Percentiles rank a stretch among this genome's conserved stretches.
Conservation (phyloP, 2,329 filamentous ascomycete species). For the Dactylellina drechsleri region DNA sequence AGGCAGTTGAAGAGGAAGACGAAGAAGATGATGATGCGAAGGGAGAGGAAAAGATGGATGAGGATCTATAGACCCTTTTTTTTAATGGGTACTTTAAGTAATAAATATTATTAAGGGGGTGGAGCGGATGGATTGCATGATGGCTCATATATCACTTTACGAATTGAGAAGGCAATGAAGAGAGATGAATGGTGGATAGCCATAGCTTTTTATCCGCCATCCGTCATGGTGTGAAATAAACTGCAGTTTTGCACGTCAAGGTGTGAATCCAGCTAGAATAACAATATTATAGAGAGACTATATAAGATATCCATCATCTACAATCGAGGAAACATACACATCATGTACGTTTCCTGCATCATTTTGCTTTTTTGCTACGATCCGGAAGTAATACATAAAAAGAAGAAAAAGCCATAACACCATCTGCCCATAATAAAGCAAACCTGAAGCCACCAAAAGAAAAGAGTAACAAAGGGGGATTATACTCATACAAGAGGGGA, state of each 20-base stretch:
- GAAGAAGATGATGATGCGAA: slow-evolving; percentile 75
- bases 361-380: slow-evolving; percentile 6
- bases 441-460: slow-evolving; percentile 1
- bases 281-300: background rate
- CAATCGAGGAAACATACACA: slow-evolving; percentile 2
- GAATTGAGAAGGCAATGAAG: background rate
- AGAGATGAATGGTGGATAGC: background rate
- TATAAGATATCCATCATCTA: slow-evolving; percentile 3
- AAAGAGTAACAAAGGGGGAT: slow-evolving; percentile 7
- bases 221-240: background rate
- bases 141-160: too few species aligned
- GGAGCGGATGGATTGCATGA: too few species aligned
- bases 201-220: background rate
- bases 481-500: slow-evolving; percentile 29
- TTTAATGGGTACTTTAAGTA: too few species aligned
- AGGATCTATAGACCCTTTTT: slow-evolving; percentile 66
- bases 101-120: too few species aligned
- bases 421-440: slow-evolving; percentile 13
- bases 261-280: background rate
- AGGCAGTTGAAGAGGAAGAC: slow-evolving; percentile 85
- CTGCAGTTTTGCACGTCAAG: too few species aligned
- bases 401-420: slow-evolving; percentile 20
- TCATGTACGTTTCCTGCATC: background rate
- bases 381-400: background rate
- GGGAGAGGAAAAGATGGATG: slow-evolving; percentile 79